A percentile compares a stretch with the other conserved stretches of the same genome.
phyloP scores from a whole-genome alignment of 2,329 filamentous ascomycete genomes.

The Phyllosticta ampelicida region DNA sequence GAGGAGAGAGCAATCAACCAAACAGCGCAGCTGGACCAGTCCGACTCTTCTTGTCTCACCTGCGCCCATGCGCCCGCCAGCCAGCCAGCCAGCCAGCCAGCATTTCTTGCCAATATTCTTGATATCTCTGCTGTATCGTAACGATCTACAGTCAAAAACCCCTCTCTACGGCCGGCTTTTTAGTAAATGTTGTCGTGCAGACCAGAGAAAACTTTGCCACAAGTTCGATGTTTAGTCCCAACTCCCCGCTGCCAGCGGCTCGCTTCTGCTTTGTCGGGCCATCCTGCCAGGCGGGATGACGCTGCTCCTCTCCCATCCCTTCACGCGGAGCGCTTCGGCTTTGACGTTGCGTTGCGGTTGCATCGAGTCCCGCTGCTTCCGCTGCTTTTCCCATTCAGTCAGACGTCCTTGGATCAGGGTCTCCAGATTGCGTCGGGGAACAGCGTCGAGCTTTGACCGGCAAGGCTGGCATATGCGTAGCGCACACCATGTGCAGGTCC shows the following conservation, averaged over 20 bases:
- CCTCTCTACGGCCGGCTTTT: background rate
- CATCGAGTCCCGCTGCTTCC: background rate
- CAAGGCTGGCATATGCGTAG: slow-evolving; percentile 25
- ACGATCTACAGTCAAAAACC: background rate
- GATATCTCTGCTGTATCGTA: background rate
- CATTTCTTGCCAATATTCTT: background rate
- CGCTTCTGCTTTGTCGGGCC: background rate
- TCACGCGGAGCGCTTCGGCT: background rate
- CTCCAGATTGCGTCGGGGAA: slow-evolving; percentile 2
- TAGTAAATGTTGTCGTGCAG: background rate
- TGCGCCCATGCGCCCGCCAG: background rate
- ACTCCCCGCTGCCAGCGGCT: background rate
- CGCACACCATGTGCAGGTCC: slow-evolving; percentile 28
- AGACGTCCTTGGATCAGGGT: background rate
- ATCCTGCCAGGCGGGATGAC: background rate
- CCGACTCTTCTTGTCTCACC: background rate
- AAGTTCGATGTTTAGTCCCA: background rate
- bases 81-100: background rate
- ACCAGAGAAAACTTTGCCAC: background rate
- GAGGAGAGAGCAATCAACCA: background rate
- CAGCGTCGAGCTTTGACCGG: slow-evolving; percentile 16
- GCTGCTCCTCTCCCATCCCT: background rate
- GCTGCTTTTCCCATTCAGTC: background rate
- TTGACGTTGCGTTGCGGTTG: background rate
- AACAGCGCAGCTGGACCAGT: background rate